Conservation (phyloP, 768 basidiomycete genomes). For the Rhodotorula sphaerocarpa region DNA sequence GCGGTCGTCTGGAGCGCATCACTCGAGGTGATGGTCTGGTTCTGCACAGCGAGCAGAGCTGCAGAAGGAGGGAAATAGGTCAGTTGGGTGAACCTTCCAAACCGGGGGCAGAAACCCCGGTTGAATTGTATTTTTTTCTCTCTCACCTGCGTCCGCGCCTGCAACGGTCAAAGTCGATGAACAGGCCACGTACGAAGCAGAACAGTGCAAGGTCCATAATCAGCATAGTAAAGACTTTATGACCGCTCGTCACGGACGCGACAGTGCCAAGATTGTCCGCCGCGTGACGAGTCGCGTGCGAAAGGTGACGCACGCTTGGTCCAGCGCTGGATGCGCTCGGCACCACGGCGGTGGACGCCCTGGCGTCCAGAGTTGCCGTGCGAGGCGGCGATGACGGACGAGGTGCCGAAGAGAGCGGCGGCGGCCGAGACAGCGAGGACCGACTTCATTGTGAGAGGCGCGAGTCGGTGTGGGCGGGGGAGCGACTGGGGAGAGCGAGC, state of each 20-base stretch:
- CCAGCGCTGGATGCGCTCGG: not conserved
- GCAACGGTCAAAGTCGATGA: no score
- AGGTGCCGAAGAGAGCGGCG: constrained; percentile 5
- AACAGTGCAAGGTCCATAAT: no score
- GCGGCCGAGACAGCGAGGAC: constrained; percentile 11
- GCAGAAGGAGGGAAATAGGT: not conserved
- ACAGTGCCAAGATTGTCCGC: not conserved
- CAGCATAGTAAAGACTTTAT: no score
- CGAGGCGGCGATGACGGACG: constrained; percentile 1
- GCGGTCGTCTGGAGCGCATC: constrained; percentile 1
- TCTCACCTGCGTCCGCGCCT: no score
- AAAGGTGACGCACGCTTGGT: not conserved
- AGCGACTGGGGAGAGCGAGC: not conserved
- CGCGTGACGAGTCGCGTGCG: not conserved
- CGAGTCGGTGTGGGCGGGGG: not conserved
- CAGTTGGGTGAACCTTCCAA: not conserved
- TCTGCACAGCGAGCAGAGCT: not conserved
- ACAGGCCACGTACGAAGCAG: no score
- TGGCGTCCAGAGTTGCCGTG: not conserved
- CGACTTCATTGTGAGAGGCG: constrained; percentile 7
- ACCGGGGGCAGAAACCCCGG: no score
- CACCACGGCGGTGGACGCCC: constrained; percentile 1
- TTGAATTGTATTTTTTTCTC: no score
- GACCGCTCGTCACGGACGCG: no score
- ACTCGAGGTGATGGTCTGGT: not conserved